These are phyloP conservation scores for Fusarium armeniacum DNA, from an alignment of 2,329 filamentous ascomycete genomes.

Conservation along the genomic window DNA sequence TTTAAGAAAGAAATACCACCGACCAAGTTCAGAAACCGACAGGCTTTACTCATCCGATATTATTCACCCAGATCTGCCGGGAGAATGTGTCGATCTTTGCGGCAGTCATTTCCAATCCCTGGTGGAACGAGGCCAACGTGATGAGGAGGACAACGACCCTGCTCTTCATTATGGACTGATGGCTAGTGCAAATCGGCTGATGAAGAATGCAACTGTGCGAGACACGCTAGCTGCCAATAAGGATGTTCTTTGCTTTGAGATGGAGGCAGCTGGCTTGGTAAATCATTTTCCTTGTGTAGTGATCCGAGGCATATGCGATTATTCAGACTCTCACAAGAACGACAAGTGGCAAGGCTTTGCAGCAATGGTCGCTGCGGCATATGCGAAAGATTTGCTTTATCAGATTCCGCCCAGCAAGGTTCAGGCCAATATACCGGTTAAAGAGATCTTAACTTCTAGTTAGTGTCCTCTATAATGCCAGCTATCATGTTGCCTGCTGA, in stretches of 20 bases:
- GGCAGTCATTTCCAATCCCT: no score
- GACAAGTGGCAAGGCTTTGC: neutral
- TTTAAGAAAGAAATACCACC: neutral
- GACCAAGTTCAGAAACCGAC: neutral
- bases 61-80: neutral
- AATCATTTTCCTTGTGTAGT: constrained; percentile 27
- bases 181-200: constrained; percentile 26
- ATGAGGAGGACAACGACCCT: neutral
- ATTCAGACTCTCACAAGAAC: neutral
- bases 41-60: neutral
- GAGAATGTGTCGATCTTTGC: neutral
- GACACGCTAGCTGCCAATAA: neutral
- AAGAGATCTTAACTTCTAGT: neutral
- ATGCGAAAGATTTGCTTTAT: neutral
- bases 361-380: neutral
- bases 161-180: constrained; percentile 41
- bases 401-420: neutral
- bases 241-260: neutral
- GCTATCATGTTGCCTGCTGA: neutral
- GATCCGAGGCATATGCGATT: neutral
- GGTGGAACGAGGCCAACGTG: neutral
- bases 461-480: neutral
- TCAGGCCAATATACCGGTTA: neutral
- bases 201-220: neutral
- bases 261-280: constrained; percentile 44